Evolutionary conservation across 257 asterid genomes (phyloP).

Genomic region (Solanum pimpinellifolium): DNA sequence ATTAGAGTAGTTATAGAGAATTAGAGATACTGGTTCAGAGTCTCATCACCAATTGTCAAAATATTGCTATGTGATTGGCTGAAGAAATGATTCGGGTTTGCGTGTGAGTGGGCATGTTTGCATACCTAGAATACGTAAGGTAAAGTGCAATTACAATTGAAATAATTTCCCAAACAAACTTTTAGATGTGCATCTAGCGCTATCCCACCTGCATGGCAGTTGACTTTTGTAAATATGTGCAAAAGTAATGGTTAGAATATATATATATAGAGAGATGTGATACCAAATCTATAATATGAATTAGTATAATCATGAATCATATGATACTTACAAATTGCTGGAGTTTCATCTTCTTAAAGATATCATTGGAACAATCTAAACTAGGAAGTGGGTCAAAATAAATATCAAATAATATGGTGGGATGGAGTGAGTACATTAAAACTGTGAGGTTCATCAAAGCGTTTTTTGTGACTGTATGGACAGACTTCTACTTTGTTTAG

Average conservation of each 20-base stretch:
- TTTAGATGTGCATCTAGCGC: background rate
- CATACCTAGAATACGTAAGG: background rate
- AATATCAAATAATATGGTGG: background rate
- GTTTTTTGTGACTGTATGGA: background rate
- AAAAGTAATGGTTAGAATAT: background rate
- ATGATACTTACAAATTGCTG: background rate
- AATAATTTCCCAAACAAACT: background rate
- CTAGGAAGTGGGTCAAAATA: no score
- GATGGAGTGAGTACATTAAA: background rate
- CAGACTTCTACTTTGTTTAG: background rate
- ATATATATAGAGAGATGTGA: background rate
- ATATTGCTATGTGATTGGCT: background rate
- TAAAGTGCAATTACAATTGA: background rate
- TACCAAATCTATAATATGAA: background rate
- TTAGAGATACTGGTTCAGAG: background rate
- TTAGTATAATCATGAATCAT: background rate
- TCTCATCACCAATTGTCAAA: background rate
- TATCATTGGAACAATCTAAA: background rate
- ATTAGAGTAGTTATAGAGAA: background rate
- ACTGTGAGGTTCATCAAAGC: background rate
- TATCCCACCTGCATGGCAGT: background rate
- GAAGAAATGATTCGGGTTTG: background rate
- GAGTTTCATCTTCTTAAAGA: background rate
- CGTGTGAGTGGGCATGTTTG: background rate
- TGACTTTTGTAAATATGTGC: background rate